Base-by-base conservation (phyloP, 805 yeast species). In the Sugiyamaella qingdaonensis region DNA sequence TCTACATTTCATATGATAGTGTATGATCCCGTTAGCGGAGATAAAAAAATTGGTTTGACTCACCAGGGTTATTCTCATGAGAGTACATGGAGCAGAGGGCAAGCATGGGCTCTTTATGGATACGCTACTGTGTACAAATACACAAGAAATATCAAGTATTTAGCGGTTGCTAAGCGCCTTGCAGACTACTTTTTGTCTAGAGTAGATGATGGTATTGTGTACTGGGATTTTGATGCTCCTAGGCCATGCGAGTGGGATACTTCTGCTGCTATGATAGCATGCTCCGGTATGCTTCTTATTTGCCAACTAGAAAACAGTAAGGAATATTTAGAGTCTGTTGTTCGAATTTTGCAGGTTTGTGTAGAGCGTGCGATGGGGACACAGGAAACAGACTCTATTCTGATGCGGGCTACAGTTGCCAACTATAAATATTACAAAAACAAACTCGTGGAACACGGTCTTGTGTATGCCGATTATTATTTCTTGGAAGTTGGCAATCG, bases 221-320 rank as follows among this genome's bases (percentile, higher is more conserved):
- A 57, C n/a, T 64, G 69, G 69, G 68, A 65, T 48, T 65, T 65
- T 52, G 65, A 61, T 54, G 66, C 67, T 19, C 68, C 69, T 21
- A 61, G 60, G n/a, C 53, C 57, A 2, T 48, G 60, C n/a, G 52
- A 50, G 36, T 59, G 61, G 51, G 68, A 65, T 44, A 53, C 57
- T 11, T 64, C 68, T 2, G 66, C 68, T 2, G 68, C 59, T 8
- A 63, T 64, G 67, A 57, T 61, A 29, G 56, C 67, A 32, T 62
- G 63, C 4, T 54, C 62, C n/a, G 69, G 70, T 1, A 36, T 66
- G 50, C 50, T 66, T 8, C 49, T 53, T 13, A 59, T 66, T 10
- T 59, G 57, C 41, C 58, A 64, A 36, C 44, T 48, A 11, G 42
- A 33, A 14, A 18, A 46, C 8, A 58, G 60, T 10, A 47, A 52